These are phyloP conservation scores for Metschnikowia orientalis DNA, from an alignment of 805 yeast species.

Conservation along the genomic window DNA sequence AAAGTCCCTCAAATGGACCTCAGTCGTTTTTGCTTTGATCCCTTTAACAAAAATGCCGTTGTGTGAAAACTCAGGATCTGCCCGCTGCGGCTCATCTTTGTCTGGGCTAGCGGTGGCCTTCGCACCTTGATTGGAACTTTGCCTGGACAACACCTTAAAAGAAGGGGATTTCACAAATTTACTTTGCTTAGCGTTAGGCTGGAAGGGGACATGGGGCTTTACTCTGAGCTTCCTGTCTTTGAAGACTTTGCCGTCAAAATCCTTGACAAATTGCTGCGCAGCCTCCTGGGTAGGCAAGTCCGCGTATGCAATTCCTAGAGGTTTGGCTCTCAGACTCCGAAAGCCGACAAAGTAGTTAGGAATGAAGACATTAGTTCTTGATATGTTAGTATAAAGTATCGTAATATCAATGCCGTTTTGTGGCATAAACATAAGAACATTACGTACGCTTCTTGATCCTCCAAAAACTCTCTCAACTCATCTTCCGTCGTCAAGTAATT, in stretches of 20 bases:
- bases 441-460: constrained; percentile 45
- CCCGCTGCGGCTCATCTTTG: constrained; percentile 2
- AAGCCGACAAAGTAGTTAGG: constrained; percentile 53
- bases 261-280: constrained; percentile 25
- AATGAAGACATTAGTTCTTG: constrained; percentile 38
- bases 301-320: constrained; percentile 53
- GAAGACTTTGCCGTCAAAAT: constrained; percentile 24
- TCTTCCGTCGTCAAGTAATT: constrained; percentile 49
- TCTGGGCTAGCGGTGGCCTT: constrained; percentile 6
- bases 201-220: constrained; percentile 41
- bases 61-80: constrained; percentile 25
- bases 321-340: constrained; percentile 36
- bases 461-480: constrained; percentile 44
- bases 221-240: constrained; percentile 38
- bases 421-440: not conserved
- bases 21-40: constrained; percentile 37
- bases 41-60: constrained; percentile 45
- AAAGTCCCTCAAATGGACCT: constrained; percentile 41
- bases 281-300: constrained; percentile 28
- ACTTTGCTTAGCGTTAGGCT: constrained; percentile 6
- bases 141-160: constrained; percentile 2
- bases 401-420: not conserved
- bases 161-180: constrained; percentile 1
- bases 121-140: constrained; percentile 1
- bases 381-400: constrained; percentile 1